Evolutionary conservation across 352 stramenopile species (phyloP).

Genomic region (Aphanomyces cochlioides): DNA sequence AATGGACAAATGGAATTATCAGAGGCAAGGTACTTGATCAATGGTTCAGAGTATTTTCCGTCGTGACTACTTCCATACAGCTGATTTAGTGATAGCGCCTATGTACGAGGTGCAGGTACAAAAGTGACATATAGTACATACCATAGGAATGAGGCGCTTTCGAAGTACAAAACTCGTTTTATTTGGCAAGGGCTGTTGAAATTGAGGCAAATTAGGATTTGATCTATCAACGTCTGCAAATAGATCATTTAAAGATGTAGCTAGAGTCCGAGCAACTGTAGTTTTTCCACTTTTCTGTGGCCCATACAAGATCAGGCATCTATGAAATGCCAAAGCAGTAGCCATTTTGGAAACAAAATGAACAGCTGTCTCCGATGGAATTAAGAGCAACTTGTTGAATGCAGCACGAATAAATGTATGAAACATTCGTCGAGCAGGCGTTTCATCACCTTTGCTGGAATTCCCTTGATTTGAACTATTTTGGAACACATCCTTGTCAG

Average conservation of each 20-base stretch:
- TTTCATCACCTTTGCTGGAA: too few species aligned
- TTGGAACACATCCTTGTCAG: neutral
- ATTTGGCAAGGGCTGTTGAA: neutral
- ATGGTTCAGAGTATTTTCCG: slow-evolving; percentile 37
- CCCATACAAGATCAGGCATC: slow-evolving; percentile 14
- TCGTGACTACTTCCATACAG: slow-evolving; percentile 47
- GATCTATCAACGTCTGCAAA: neutral
- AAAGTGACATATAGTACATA: neutral
- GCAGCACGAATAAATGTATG: neutral
- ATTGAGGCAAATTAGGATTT: slow-evolving; percentile 8
- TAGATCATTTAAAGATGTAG: slow-evolving; percentile 14
- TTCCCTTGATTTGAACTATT: too few species aligned
- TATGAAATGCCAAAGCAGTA: neutral
- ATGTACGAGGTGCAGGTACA: neutral
- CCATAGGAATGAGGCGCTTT: slow-evolving; percentile 16
- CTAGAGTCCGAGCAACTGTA: slow-evolving; percentile 3
- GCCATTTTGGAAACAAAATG: neutral
- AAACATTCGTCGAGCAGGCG: neutral
- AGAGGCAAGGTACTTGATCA: slow-evolving; percentile 40
- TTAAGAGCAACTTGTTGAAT: slow-evolving; percentile 7
- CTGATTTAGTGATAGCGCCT: slow-evolving; percentile 32
- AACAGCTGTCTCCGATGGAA: neutral
- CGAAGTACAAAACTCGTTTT: slow-evolving; percentile 13
- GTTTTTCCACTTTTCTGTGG: slow-evolving; percentile 23
- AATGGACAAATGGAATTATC: neutral